Conservation (phyloP, 1,139 yeast species). For the Pichia sp. region DNA sequence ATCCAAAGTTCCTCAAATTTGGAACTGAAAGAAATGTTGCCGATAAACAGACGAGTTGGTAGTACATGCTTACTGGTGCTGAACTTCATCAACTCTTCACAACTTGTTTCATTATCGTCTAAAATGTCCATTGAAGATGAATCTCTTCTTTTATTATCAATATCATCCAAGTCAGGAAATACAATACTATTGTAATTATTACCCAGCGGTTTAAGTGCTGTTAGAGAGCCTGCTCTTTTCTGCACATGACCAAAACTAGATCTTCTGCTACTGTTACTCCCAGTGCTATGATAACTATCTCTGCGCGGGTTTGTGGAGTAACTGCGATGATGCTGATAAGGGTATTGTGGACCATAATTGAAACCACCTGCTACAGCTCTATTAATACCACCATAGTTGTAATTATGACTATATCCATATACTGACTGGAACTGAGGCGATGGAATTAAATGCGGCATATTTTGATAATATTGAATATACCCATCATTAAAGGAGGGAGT, state of each 20-base stretch:
- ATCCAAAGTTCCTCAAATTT: conserved; percentile 18
- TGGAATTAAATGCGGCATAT: too few relatives aligned
- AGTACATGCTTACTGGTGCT: conserved; percentile 23
- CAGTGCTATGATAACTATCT: too few relatives aligned
- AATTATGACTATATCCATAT: too few relatives aligned
- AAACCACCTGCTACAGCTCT: too few relatives aligned
- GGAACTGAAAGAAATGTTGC: conserved; percentile 42
- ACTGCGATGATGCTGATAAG: too few relatives aligned
- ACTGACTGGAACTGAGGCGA: too few relatives aligned
- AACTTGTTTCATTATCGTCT: conserved; percentile 13
- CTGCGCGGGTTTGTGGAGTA: too few relatives aligned
- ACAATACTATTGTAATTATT: conserved; percentile 22
- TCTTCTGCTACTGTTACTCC: neutral
- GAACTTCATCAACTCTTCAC: conserved; percentile 17
- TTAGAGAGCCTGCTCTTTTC: neutral
- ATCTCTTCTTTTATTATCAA: too few relatives aligned
- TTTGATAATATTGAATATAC: too few relatives aligned
- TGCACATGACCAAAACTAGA: neutral
- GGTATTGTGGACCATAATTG: too few relatives aligned
- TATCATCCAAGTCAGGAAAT: conserved; percentile 17
- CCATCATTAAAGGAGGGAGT: too few relatives aligned
- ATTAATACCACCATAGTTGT: too few relatives aligned
- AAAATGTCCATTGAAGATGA: conserved; percentile 5
- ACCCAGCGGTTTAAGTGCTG: conserved; percentile 8
- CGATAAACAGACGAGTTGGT: conserved; percentile 38